Percentiles rank a stretch among this genome's conserved stretches.
Evolutionary conservation across 2,329 filamentous ascomycete genomes (phyloP).

Genomic region (Monilinia vaccinii-corymbosi): DNA sequence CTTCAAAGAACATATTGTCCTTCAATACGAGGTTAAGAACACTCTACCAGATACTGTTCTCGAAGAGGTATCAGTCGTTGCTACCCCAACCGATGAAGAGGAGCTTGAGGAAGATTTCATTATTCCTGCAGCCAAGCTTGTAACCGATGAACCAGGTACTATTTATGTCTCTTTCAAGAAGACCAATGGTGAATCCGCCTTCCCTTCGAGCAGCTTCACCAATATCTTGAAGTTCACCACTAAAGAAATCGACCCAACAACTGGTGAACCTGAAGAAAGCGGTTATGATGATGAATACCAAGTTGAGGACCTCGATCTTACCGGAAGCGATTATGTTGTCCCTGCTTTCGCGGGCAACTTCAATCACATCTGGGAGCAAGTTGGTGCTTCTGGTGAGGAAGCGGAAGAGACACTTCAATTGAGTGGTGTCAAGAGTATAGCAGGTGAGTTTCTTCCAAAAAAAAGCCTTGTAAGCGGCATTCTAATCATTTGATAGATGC

Average conservation of each 20-base stretch:
- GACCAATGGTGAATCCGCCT: constrained; percentile 61
- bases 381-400: constrained; percentile 80
- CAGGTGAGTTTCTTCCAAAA: constrained; percentile 47
- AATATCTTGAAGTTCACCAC: constrained; percentile 95
- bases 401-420: constrained; percentile 86
- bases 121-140: constrained; percentile 74
- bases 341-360: constrained; percentile 94
- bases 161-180: constrained; percentile 95
- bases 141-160: constrained; percentile 79
- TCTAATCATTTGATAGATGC: constrained; percentile 53
- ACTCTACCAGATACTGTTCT: constrained; percentile 85
- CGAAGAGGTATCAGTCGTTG: constrained; percentile 78
- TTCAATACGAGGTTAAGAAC: constrained; percentile 98
- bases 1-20: constrained; percentile 92
- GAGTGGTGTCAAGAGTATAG: constrained; percentile 81
- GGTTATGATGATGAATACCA: constrained; percentile 98
- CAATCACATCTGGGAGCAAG: constrained; percentile 89
- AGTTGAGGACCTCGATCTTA: constrained; percentile 84
- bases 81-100: constrained; percentile 72
- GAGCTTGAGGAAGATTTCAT: constrained; percentile 88
- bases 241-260: constrained; percentile 95
- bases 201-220: constrained; percentile 74
- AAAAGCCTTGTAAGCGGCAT: neutral
- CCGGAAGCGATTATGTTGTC: constrained; percentile 86
- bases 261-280: constrained; percentile 80